phyloP scores from a whole-genome alignment of 495 filamentous ascomycete species.

The Penicillium robsamsonii region DNA sequence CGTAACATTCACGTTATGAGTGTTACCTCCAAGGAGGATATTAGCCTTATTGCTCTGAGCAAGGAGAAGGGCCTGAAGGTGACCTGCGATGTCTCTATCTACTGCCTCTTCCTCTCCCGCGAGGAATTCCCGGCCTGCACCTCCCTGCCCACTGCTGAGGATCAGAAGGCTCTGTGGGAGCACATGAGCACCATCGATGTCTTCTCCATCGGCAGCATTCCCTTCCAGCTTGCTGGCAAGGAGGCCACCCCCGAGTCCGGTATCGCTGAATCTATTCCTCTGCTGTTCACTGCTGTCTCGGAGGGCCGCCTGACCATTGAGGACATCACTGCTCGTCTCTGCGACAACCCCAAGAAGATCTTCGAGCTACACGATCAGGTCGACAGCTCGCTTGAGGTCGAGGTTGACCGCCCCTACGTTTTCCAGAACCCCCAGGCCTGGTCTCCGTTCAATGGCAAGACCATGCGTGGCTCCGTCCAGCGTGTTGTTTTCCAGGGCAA shows the following conservation, averaged over 20 bases:
- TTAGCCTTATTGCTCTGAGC: slow-evolving; percentile 73
- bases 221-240: slow-evolving; percentile 71
- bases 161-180: slow-evolving; percentile 78
- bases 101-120: slow-evolving; percentile 74
- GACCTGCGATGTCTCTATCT: slow-evolving; percentile 81
- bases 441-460: slow-evolving; percentile 75
- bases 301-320: slow-evolving; percentile 74
- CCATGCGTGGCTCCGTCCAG: slow-evolving; percentile 70
- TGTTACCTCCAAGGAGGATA: slow-evolving; percentile 79
- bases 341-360: slow-evolving; percentile 81
- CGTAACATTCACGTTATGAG: slow-evolving; percentile 82
- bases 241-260: slow-evolving; percentile 60
- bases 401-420: slow-evolving; percentile 65
- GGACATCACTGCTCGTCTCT: slow-evolving; percentile 66
- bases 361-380: slow-evolving; percentile 85
- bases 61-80: slow-evolving; percentile 82
- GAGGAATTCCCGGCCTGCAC: slow-evolving; percentile 69
- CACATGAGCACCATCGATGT: slow-evolving; percentile 75
- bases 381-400: slow-evolving; percentile 71
- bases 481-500: slow-evolving; percentile 75
- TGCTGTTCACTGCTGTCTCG: slow-evolving; percentile 74
- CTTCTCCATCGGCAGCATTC: slow-evolving; percentile 80
- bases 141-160: slow-evolving; percentile 64
- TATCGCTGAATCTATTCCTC: slow-evolving; percentile 72
- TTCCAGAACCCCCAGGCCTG: slow-evolving; percentile 55